phyloP scores from a whole-genome alignment of 192 early-diverging fungal genomes.

The Backusella luteola region DNA sequence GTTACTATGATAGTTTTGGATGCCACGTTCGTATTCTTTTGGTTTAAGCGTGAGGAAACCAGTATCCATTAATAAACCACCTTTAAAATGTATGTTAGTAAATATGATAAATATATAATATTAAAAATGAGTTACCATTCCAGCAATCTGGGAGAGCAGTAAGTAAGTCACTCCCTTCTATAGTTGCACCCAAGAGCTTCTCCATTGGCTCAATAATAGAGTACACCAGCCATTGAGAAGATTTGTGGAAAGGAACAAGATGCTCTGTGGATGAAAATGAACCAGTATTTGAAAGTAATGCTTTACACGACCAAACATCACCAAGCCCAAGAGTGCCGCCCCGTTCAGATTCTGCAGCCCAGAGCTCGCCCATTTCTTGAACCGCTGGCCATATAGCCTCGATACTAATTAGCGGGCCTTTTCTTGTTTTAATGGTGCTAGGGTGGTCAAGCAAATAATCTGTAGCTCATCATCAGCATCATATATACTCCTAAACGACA shows the following conservation, averaged over 20 bases:
- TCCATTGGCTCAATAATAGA: slow-evolving; percentile 83
- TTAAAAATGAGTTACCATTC: slow-evolving; percentile 45
- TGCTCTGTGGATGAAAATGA: slow-evolving; percentile 29
- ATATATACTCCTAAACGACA: background rate
- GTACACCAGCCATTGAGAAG: slow-evolving; percentile 94
- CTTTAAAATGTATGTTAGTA: slow-evolving; percentile 21
- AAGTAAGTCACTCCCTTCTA: slow-evolving; percentile 66
- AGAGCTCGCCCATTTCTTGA: slow-evolving; percentile 74
- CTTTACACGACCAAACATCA: slow-evolving; percentile 36
- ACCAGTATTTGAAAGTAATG: slow-evolving; percentile 9
- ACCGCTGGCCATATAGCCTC: slow-evolving; percentile 78
- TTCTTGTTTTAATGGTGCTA: slow-evolving; percentile 39
- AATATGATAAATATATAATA: background rate
- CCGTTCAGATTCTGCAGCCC: slow-evolving; percentile 72
- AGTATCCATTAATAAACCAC: slow-evolving; percentile 86
- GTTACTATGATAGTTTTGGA: slow-evolving; percentile 48
- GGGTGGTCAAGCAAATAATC: slow-evolving; percentile 64
- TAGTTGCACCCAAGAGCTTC: slow-evolving; percentile 40
- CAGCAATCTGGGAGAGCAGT: slow-evolving; percentile 86
- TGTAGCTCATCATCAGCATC: background rate
- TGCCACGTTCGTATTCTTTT: slow-evolving; percentile 53
- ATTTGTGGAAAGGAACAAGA: slow-evolving; percentile 83
- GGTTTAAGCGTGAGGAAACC: slow-evolving; percentile 68
- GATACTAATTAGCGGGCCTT: slow-evolving; percentile 46
- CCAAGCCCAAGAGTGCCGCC: slow-evolving; percentile 68